Evolutionary conservation across 1,284 basidiomycete genomes (phyloP), one percentile per base, ranked within the genome.

Genomic region (Schizophyllum amplum): DNA sequence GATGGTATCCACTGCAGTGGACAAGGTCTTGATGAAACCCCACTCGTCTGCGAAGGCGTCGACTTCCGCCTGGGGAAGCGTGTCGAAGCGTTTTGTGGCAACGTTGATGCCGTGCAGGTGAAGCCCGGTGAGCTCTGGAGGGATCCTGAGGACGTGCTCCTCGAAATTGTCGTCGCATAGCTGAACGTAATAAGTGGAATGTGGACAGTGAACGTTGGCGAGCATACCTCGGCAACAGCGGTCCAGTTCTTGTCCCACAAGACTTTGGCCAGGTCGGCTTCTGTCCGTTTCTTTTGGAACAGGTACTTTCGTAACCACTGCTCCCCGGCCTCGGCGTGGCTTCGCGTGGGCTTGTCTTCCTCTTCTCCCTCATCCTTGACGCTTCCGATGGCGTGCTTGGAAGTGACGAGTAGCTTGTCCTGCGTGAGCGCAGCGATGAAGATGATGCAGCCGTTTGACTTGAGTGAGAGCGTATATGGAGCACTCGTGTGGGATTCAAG

Each of bases 391-490:
- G 91, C 86, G 65, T 97, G 95, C 70, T 99, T 99, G 0, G 94
- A 97, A 0, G 94, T 94, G 57, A 98, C 82, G 13, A 99, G 68
- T 1, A 99, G 74, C 62, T 91, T 83, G 0, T 73, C 72, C 0
- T 86, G 81, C 0, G 89, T 87, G 3, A 99, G 78, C 0, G 97
- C 88, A 0, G 92, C 87, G 64, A 99, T 88, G 72, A 99, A 94
- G 65, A 99, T 98, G 70, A 99, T 94, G 69, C 97, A 99, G 1
- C 96, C 97, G 62, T 99, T 99, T 1, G 93, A 94, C 71, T 99
- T 99, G 61, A 96, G 80, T 0, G 96, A 94, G 15, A 99, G 77
- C 5, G 86, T 84, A 67, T 98, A 99, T 0, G 95, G 92, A 0
- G 89, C 72, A 0, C 76, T 73, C 0, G 94, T 94, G 62, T 92